These are phyloP conservation scores for Colletotrichum godetiae DNA, from an alignment of 2,329 filamentous ascomycete genomes.

Conservation along the genomic window DNA sequence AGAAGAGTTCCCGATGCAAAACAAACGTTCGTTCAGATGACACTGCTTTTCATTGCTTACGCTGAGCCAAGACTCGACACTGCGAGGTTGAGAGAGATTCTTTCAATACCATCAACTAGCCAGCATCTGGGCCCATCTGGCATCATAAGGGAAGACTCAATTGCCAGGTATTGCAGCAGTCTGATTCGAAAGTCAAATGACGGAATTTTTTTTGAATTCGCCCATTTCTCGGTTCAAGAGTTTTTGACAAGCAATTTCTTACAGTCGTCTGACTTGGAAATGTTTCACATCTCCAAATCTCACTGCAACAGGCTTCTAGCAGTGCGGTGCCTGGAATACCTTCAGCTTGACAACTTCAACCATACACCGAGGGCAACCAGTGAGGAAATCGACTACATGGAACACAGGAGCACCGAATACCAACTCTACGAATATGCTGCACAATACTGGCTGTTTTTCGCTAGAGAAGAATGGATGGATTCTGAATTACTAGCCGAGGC, in stretches of 20 bases:
- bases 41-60: neutral
- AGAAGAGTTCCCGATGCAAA: neutral
- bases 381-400: neutral
- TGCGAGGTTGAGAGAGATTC: neutral
- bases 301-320: neutral
- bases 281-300: neutral
- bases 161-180: neutral
- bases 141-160: neutral
- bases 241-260: neutral
- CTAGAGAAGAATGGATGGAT: neutral
- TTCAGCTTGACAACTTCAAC: neutral
- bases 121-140: neutral
- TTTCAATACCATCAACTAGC: neutral
- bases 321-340: neutral
- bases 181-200: neutral
- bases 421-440: neutral
- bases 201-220: neutral
- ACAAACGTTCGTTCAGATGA: fast-evolving
- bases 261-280: neutral
- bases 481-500: neutral
- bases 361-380: neutral
- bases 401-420: fast-evolving
- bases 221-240: slow-evolving; percentile 19
- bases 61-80: fast-evolving
- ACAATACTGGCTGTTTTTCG: neutral